A percentile compares a stretch with the other conserved stretches of the same genome.
phyloP scores from a whole-genome alignment of 2,329 filamentous ascomycete genomes.

The Xylariaceae sp. region DNA sequence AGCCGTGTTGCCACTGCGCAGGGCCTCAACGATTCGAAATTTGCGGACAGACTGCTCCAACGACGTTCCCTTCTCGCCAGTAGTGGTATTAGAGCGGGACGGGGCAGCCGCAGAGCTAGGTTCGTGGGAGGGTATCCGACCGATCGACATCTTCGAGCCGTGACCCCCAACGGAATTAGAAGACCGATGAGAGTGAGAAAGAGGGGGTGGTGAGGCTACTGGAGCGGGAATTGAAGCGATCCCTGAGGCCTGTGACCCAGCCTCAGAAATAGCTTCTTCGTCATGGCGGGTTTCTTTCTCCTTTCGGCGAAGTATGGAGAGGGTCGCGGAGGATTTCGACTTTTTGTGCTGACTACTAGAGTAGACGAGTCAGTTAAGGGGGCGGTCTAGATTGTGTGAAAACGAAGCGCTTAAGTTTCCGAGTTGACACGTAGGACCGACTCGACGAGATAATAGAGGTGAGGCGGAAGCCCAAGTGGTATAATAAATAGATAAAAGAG shows the following conservation, averaged over 20 bases:
- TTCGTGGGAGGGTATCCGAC: conserved; percentile 43
- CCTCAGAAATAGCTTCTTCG: conserved; percentile 53
- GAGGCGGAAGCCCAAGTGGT: not conserved
- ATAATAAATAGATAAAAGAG: not conserved
- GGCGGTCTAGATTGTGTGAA: not conserved
- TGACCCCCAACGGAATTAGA: conserved; percentile 46
- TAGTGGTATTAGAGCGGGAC: conserved; percentile 25
- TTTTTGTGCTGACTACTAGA: conserved; percentile 50
- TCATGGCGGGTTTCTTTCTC: conserved; percentile 49
- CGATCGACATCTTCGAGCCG: conserved; percentile 51
- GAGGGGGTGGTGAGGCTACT: conserved; percentile 37
- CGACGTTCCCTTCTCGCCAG: conserved; percentile 51
- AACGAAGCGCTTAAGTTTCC: not conserved
- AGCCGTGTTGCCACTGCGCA: conserved; percentile 86
- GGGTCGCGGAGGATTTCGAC: conserved; percentile 53
- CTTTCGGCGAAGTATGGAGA: conserved; percentile 58
- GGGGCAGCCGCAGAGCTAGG: conserved; percentile 18
- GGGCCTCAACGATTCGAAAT: conserved; percentile 90
- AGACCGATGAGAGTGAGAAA: conserved; percentile 41
- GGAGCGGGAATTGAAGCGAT: conserved; percentile 39
- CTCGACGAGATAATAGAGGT: too few relatives aligned
- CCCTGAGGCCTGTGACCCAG: conserved; percentile 46
- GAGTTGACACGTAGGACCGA: not conserved
- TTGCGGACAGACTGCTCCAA: conserved; percentile 94
- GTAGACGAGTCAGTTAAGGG: conserved; percentile 18